A percentile compares a stretch with the other conserved stretches of the same genome.
Evolutionary conservation across 768 basidiomycete genomes (phyloP).

Genomic region (Dioszegia hungarica): DNA sequence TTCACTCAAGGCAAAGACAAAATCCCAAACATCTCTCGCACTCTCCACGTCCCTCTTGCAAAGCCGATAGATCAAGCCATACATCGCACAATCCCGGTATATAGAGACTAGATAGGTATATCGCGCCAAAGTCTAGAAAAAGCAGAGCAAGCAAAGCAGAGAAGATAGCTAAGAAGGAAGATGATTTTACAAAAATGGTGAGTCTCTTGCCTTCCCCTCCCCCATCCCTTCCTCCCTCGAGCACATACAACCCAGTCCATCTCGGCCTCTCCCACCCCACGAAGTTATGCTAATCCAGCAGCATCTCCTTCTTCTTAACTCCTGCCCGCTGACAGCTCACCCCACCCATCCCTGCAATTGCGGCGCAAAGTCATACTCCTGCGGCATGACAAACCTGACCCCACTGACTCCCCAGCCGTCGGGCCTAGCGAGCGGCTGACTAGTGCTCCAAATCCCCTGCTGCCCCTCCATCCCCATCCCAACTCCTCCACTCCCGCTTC

Average conservation of each 20-base stretch:
- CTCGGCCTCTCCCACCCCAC: neutral
- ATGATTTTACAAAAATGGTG: neutral
- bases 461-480: neutral
- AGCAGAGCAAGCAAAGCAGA: neutral
- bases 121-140: neutral
- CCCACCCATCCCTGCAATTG: neutral
- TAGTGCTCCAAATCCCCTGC: neutral
- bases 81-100: neutral
- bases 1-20: too few species aligned
- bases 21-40: too few species aligned
- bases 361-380: slow-evolving; percentile 2
- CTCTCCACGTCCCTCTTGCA: too few species aligned
- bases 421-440: neutral
- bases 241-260: neutral
- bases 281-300: neutral
- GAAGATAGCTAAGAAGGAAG: neutral
- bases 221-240: neutral
- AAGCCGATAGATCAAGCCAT: too few species aligned
- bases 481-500: neutral
- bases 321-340: neutral
- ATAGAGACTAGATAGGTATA: neutral
- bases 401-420: neutral
- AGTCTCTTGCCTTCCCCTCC: neutral
- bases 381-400: neutral
- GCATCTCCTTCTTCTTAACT: neutral